Evolutionary conservation across 176 grass and related monocot species (phyloP).

Genomic region (Aegilops tauschii): DNA sequence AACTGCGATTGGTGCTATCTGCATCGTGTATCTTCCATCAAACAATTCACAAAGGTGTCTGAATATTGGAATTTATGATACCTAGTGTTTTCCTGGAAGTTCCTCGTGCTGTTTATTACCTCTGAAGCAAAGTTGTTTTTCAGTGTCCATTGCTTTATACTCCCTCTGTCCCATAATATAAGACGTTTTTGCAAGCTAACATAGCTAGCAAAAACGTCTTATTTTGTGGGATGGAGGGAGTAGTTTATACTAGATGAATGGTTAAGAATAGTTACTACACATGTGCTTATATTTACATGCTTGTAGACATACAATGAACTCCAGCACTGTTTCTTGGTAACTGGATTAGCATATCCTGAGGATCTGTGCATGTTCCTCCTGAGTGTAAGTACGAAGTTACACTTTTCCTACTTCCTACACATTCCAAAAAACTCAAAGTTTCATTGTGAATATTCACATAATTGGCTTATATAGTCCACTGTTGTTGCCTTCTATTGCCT

Average conservation of each 20-base stretch:
- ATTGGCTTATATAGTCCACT: slow-evolving; percentile 10
- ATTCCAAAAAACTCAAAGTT: slow-evolving; percentile 9
- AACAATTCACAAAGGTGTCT: not conserved
- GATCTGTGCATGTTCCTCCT: slow-evolving; percentile 92
- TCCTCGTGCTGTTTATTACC: slow-evolving; percentile 17
- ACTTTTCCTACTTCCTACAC: slow-evolving; percentile 3
- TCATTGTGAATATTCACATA: slow-evolving; percentile 22
- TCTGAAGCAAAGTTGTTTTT: slow-evolving; percentile 19
- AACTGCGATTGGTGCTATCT: not conserved
- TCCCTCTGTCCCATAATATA: too few species aligned
- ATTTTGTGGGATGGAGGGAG: too few species aligned
- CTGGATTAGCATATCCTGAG: slow-evolving; percentile 89
- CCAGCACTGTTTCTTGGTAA: slow-evolving; percentile 93
- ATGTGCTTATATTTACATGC: slow-evolving; percentile 32
- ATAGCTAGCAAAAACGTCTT: too few species aligned
- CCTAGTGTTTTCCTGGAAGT: slow-evolving; percentile 24
- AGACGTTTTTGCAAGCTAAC: too few species aligned
- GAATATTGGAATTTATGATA: not conserved
- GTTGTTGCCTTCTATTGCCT: slow-evolving; percentile 19
- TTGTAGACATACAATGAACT: slow-evolving; percentile 93
- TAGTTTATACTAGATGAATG: too few species aligned
- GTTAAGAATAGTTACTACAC: not conserved
- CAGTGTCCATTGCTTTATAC: too few species aligned
- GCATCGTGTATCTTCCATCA: not conserved
- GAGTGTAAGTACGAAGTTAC: slow-evolving; percentile 63